Evolutionary conservation across 805 yeast species (phyloP), one percentile per base, ranked within the genome.

Genomic region (Candida morakotiae): DNA sequence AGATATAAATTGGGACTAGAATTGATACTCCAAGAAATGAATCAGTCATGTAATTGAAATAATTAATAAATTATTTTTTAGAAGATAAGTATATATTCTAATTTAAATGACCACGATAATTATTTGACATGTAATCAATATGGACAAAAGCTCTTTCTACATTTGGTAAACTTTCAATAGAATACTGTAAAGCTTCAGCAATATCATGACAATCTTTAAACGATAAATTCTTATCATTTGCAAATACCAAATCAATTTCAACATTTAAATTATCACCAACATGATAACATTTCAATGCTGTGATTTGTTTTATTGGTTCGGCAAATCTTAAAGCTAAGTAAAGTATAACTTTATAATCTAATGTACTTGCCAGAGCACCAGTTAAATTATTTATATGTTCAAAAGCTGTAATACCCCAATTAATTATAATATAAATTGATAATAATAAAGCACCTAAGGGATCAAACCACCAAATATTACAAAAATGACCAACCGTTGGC

Each of bases 61-160:
- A 19, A 24, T 20, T 16, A 5, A 6, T 10, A 30, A 21, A 30
- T 22, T 14, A n/a, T n/a, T n/a, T n/a, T n/a, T n/a, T n/a, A n/a
- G n/a, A n/a, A n/a, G n/a, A n/a, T n/a, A n/a, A n/a, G n/a, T n/a
- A n/a, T n/a, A n/a, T n/a, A n/a, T n/a, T n/a, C n/a, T n/a, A 62
- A 23, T 52, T 56, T 41, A 67, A 52, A 41, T 67, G 72, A 4
- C 72, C 72, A 42, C 60, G 60, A 51, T 48, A 67, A 39, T 67
- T 67, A 10, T 70, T 71, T 39, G 58, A 66, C 70, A 65, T 64
- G 39, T 79, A 79, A 48, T 85, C 94, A 22, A 84, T 69, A 53
- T 85, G 94, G 13, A 85, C 93, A 66, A 81, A 85, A 1, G 89
- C 87, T 36, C 94, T 65, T 52, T 85, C 91, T 2, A 85, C 88